These are phyloP conservation scores for Podospora australis DNA, from an alignment of 495 filamentous ascomycete species.

Conservation along the genomic window DNA sequence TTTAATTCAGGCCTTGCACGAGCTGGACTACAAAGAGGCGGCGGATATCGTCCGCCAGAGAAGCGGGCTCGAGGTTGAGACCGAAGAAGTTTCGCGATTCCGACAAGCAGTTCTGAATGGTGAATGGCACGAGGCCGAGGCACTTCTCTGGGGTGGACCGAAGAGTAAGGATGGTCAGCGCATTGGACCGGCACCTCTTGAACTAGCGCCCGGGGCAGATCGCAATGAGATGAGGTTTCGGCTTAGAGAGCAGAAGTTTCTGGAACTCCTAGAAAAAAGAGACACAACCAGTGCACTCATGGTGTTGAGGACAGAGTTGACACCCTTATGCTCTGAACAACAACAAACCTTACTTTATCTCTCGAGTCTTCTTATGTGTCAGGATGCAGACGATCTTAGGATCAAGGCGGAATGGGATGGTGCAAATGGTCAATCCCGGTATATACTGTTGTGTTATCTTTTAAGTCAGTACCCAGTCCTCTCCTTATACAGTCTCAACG, in stretches of 20 bases:
- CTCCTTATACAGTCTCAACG: no score
- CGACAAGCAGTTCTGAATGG: conserved; percentile 73
- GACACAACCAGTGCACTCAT: conserved; percentile 67
- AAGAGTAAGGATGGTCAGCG: conserved; percentile 44
- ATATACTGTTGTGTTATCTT: conserved; percentile 67
- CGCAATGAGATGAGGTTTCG: conserved; percentile 55
- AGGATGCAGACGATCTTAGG: conserved; percentile 68
- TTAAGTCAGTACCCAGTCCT: conserved; percentile 83
- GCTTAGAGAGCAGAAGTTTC: conserved; percentile 87
- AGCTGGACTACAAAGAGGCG: conserved; percentile 76
- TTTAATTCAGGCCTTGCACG: conserved; percentile 80
- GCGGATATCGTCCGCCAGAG: conserved; percentile 68
- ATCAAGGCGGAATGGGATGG: conserved; percentile 85
- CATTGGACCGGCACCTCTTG: conserved; percentile 39
- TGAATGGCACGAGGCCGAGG: conserved; percentile 79
- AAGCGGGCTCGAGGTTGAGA: conserved; percentile 87
- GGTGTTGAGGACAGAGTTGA: conserved; percentile 81
- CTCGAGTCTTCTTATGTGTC: conserved; percentile 87
- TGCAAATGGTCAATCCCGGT: conserved; percentile 68
- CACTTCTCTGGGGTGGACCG: conserved; percentile 60
- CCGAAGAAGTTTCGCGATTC: conserved; percentile 75
- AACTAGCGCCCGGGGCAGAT: conserved; percentile 40
- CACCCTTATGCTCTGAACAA: conserved; percentile 75
- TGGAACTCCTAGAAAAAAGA: conserved; percentile 76
- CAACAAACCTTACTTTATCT: conserved; percentile 66